These are phyloP conservation scores for Dimocarpus longan DNA, from an alignment of 345 rosid species.

Conservation along the genomic window DNA sequence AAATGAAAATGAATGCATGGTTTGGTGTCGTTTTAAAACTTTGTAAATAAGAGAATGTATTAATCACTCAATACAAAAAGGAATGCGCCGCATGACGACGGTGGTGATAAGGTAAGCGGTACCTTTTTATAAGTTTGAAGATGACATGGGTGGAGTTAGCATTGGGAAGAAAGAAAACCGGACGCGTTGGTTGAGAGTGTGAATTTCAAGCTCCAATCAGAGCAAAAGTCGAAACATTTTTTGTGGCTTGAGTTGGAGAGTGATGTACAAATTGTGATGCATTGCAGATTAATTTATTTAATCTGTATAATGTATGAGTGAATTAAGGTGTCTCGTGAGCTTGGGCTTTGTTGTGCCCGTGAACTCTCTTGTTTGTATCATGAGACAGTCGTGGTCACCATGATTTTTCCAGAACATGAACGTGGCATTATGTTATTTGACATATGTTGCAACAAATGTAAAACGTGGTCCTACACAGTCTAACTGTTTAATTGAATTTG, in stretches of 20 bases:
- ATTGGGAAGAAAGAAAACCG: background rate
- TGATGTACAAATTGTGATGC: background rate
- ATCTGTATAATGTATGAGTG: background rate
- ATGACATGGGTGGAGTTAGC: background rate
- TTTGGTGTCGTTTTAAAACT: no score
- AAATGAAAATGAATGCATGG: no score
- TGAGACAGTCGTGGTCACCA: slow-evolving; percentile 1
- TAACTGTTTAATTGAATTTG: background rate
- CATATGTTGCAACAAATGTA: no score
- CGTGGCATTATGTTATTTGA: slow-evolving; percentile 12
- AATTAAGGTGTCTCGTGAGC: slow-evolving; percentile 34
- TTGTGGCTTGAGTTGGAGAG: background rate
- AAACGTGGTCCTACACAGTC: background rate
- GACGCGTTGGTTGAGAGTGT: background rate
- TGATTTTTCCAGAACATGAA: slow-evolving; percentile 23
- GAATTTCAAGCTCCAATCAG: slow-evolving; percentile 15
- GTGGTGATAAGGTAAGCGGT: background rate
- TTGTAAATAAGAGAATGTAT: no score
- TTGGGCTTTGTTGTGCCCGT: slow-evolving; percentile 36
- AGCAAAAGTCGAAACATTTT: background rate
- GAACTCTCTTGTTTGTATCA: slow-evolving; percentile 33
- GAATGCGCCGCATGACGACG: no score
- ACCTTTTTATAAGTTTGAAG: background rate
- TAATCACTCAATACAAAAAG: no score
- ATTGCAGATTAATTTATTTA: no score